phyloP scores from a whole-genome alignment of 768 basidiomycete genomes.

The Suillus bovinus region DNA sequence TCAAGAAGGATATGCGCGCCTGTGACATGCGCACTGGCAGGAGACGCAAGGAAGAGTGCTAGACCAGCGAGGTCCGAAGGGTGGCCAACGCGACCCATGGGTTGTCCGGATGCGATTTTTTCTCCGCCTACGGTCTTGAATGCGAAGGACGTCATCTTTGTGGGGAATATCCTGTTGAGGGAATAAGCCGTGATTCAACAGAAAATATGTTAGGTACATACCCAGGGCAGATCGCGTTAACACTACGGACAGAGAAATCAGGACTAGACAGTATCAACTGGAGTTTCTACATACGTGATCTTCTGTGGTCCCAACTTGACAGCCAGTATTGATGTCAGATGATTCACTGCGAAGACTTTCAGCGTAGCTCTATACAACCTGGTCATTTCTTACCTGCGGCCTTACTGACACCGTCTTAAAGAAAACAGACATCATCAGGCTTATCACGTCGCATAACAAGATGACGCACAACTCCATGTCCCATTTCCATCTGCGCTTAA shows the following conservation, averaged over 20 bases:
- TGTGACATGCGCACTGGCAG: constrained; percentile 73
- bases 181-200: not conserved
- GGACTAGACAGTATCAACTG: not conserved
- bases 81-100: constrained; percentile 67
- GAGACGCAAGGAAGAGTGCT: constrained; percentile 68
- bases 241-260: constrained; percentile 40
- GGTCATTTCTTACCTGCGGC: too few relatives aligned
- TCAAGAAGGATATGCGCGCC: constrained; percentile 75
- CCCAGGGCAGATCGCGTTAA: constrained; percentile 87
- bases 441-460: too few relatives aligned
- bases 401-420: too few relatives aligned
- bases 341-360: too few relatives aligned
- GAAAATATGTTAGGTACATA: constrained; percentile 28
- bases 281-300: too few relatives aligned
- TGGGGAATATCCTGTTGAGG: constrained; percentile 64
- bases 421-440: too few relatives aligned
- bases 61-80: constrained; percentile 74
- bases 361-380: too few relatives aligned
- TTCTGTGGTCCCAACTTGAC: too few relatives aligned
- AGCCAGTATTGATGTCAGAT: too few relatives aligned
- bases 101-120: constrained; percentile 53
- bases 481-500: constrained; percentile 60
- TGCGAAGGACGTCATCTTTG: constrained; percentile 82
- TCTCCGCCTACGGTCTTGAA: constrained; percentile 57
- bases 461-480: too few relatives aligned